These are phyloP conservation scores for Exobasidium rhododendri DNA, from an alignment of 1,284 basidiomycete species.

Conservation along the genomic window DNA sequence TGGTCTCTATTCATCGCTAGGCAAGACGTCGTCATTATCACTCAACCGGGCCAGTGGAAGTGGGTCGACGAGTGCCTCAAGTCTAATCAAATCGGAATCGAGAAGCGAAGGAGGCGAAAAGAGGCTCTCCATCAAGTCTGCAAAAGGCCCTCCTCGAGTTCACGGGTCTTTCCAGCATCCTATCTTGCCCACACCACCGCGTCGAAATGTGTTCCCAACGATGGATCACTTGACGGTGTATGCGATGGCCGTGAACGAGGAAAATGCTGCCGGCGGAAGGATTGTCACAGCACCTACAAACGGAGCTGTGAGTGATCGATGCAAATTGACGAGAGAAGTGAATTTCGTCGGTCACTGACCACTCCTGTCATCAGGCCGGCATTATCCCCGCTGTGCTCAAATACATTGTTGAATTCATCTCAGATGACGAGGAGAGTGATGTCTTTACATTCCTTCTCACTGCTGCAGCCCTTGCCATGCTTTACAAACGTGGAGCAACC, in stretches of 20 bases:
- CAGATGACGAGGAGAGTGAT: conserved; percentile 80
- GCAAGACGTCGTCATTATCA: background rate
- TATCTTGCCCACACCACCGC: conserved; percentile 65
- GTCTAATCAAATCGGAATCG: background rate
- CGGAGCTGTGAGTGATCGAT: conserved; percentile 55
- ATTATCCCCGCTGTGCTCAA: conserved; percentile 84
- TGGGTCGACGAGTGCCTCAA: background rate
- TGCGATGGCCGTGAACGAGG: conserved; percentile 60
- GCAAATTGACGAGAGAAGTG: no score
- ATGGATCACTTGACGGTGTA: conserved; percentile 76
- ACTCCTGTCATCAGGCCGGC: conserved; percentile 61
- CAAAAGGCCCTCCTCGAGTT: conserved; percentile 8
- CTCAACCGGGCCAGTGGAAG: background rate
- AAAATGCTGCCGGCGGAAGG: conserved; percentile 84
- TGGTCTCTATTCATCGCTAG: conserved; percentile 61
- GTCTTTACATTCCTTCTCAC: conserved; percentile 81
- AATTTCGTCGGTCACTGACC: no score
- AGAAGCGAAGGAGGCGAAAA: background rate
- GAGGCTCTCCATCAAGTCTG: background rate
- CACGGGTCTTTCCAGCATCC: conserved; percentile 75
- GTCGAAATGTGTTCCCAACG: conserved; percentile 80
- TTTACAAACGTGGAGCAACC: conserved; percentile 94
- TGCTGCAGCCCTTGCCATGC: conserved; percentile 83
- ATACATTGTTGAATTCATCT: conserved; percentile 84
- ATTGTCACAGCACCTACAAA: conserved; percentile 93